phyloP scores from a whole-genome alignment of 2,329 filamentous ascomycete species.

The Fusarium duplospermum region DNA sequence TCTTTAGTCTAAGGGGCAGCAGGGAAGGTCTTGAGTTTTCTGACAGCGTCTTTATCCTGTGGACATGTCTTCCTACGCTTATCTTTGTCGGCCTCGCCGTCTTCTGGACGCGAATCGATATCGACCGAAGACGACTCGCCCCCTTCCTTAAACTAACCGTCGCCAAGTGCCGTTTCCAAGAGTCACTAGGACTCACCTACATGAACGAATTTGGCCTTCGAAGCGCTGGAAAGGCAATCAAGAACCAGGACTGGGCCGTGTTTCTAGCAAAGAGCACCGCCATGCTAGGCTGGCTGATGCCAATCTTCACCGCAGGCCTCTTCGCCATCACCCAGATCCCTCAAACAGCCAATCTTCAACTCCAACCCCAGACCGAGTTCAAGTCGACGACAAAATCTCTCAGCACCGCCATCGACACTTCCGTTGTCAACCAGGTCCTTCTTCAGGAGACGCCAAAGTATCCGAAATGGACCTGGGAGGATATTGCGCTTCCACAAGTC shows the following conservation, averaged over 20 bases:
- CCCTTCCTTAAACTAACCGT: constrained; percentile 41
- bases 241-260: constrained; percentile 43
- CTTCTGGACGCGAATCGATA: constrained; percentile 42
- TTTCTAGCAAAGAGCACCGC: constrained; percentile 41
- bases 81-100: constrained; percentile 33
- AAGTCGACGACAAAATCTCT: constrained; percentile 34
- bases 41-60: constrained; percentile 35
- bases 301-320: constrained; percentile 45
- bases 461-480: constrained; percentile 43
- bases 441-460: constrained; percentile 37
- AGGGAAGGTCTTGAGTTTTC: constrained; percentile 34
- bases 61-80: constrained; percentile 44
- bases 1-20: constrained; percentile 35
- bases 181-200: constrained; percentile 43
- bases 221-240: constrained; percentile 41
- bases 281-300: constrained; percentile 45
- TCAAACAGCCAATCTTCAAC: constrained; percentile 34
- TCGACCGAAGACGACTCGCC: constrained; percentile 42
- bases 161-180: constrained; percentile 37
- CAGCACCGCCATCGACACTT: constrained; percentile 20
- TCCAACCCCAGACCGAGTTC: constrained; percentile 37
- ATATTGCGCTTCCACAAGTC: constrained; percentile 39
- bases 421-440: constrained; percentile 33
- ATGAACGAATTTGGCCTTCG: constrained; percentile 44
- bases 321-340: constrained; percentile 39